These are phyloP conservation scores for Cutaneotrichosporon mucoides DNA, from an alignment of 1,284 basidiomycete species.

Conservation along the genomic window DNA sequence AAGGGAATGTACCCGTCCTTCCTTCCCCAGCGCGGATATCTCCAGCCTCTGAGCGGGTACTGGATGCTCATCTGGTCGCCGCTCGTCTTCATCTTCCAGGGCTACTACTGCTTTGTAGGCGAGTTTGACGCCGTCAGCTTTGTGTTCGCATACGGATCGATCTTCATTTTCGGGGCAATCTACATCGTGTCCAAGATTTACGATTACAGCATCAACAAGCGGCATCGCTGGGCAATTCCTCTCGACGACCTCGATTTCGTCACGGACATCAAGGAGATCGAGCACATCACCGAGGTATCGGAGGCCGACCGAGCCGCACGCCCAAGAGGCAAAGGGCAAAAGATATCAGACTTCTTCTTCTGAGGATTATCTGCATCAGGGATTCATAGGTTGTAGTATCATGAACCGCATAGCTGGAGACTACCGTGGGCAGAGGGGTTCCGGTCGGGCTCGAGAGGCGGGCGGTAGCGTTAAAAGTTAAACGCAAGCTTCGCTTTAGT, in stretches of 20 bases:
- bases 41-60: slow-evolving; percentile 27
- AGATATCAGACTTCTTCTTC: slow-evolving; percentile 24
- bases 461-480: too few relatives aligned
- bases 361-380: neutral
- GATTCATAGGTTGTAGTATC: neutral
- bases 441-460: too few relatives aligned
- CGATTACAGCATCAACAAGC: slow-evolving; percentile 18
- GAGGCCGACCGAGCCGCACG: slow-evolving; percentile 21
- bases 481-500: too few relatives aligned
- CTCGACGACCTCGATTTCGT: slow-evolving; percentile 24
- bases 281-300: slow-evolving; percentile 19
- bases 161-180: slow-evolving; percentile 37
- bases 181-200: slow-evolving; percentile 31
- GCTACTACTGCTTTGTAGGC: slow-evolving; percentile 26
- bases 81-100: slow-evolving; percentile 21
- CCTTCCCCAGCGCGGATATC: slow-evolving; percentile 13
- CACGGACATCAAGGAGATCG: slow-evolving; percentile 24
- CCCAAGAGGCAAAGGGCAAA: slow-evolving; percentile 8
- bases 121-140: neutral
- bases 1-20: slow-evolving; percentile 25
- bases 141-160: slow-evolving; percentile 25
- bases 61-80: slow-evolving; percentile 26
- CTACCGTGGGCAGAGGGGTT: too few relatives aligned
- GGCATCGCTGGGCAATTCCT: slow-evolving; percentile 15
- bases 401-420: neutral